Evolutionary conservation across 495 filamentous ascomycete species (phyloP), one percentile per base, ranked within the genome.

Genomic region (Terfezia boudieri): DNA sequence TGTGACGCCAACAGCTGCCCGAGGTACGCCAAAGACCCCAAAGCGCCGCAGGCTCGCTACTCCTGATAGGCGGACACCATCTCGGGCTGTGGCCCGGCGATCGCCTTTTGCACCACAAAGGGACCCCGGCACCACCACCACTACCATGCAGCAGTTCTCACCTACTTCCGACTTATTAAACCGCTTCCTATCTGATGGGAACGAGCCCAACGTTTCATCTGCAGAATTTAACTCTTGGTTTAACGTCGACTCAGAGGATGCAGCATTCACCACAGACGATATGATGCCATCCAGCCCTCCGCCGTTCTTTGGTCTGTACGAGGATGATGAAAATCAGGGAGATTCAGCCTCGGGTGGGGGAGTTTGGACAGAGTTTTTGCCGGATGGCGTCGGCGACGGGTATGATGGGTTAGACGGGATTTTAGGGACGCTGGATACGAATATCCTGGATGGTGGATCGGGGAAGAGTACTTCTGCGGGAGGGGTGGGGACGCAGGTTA

Each of bases 11-110:
- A 62, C 20, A 55, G 51, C 22, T 60, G 61, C n/a, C 58, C 64
- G 32, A 58, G 62, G 49, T 58, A 65, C 22, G 58, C 56, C 26
- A 65, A 62, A 14, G 63, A 65, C 38, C 58, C 62, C 57, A 65
- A 59, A 7, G 65, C 64, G 59, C 63, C 63, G 22, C 59, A 14
- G 41, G 41, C 4, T 46, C 12, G 41, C 41, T 14, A 46, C 41
- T 14, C 41, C 41, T 46, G 41, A 46, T 14, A 46, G 17, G 8
- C 41, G 41, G 41, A 46, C 41, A 46, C 41, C 41, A 5, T 46
- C 41, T 14, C 4, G 41, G 17, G 17, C 1, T 20, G 8, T 20
- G 12, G 41, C 41, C 41, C 17, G 2, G 12, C 41, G 41, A 20
- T 46, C 41, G 1, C 41, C 17, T 14, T 14, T 20, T 14, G 0